Evolutionary conservation across 2,329 filamentous ascomycete species (phyloP), one percentile per base, ranked within the genome.

Genomic region (Ophiostoma tasmaniense): DNA sequence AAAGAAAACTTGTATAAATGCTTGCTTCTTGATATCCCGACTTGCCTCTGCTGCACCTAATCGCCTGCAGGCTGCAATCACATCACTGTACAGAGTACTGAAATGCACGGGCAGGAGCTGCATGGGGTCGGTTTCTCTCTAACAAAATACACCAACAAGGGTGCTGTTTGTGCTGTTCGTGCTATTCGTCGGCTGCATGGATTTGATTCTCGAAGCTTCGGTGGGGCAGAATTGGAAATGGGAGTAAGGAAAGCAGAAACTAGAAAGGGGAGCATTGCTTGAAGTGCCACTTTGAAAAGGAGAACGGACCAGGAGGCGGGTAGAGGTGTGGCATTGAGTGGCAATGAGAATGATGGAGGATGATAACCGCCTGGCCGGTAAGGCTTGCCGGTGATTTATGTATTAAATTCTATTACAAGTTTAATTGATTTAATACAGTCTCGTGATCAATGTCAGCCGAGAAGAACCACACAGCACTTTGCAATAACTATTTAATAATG

Each of bases 151-250:
- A 17, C 14, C 39, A 33, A 66, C 39, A 64, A 39, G 50, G 64
- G 66, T 55, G 8, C 50, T 33, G n/a, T n/a, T 8, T 5, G 2
- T 33, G 33, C 33, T 33, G 8, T 33, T 33, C 33, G 33, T 33
- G 33, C 33, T 55, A 55, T 55, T 55, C 50, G 50, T 55, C 50
- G 50, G 50, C 50, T 55, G 50, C 10, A 55, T 22, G n/a, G 50
- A 55, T 66, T 66, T 71, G 73, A 76, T 81, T 81, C 80, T 80
- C 78, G 80, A 81, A 81, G 72, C 76, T 81, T 81, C 80, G 78
- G 78, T 80, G 79, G 77, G 70, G 69, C 68, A 33, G 55, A 61
- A 61, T n/a, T 52, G 45, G 13, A 17, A 13, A 7, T 45, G 42
- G 42, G n/a, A 45, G 22, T 22, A 1, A 22, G 25, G 33, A 33